A percentile compares a stretch with the other conserved stretches of the same genome.
These are phyloP conservation scores for Cadophora gregata DNA, from an alignment of 2,329 filamentous ascomycete genomes.

Conservation along the genomic window DNA sequence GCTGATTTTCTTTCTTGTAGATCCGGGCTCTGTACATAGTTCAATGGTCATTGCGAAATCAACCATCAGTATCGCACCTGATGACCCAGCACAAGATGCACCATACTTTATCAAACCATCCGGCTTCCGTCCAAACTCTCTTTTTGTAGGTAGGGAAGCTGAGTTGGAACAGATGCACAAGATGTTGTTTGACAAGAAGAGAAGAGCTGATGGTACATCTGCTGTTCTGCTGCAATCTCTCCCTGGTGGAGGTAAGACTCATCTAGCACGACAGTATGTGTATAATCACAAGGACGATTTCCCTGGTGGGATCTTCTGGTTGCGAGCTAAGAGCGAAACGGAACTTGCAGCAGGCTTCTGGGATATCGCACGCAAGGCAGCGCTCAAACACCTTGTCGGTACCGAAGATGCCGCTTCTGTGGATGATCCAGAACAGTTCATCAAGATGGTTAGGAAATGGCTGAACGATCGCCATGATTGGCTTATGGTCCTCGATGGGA, in stretches of 20 bases:
- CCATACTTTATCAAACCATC: conserved; percentile 55
- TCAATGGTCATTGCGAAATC: conserved; percentile 38
- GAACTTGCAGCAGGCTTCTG: conserved; percentile 68
- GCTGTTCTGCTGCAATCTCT: conserved; percentile 69
- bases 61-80: conserved; percentile 36
- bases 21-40: conserved; percentile 38
- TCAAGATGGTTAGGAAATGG: conserved; percentile 65
- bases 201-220: conserved; percentile 61
- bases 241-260: conserved; percentile 72
- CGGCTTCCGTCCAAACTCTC: conserved; percentile 65
- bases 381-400: conserved; percentile 46
- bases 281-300: conserved; percentile 64
- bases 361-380: conserved; percentile 66
- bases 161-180: conserved; percentile 64
- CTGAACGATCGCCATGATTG: conserved; percentile 66
- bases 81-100: conserved; percentile 27
- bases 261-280: conserved; percentile 71
- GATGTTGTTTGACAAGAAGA: conserved; percentile 62
- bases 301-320: conserved; percentile 72
- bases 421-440: conserved; percentile 52
- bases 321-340: conserved; percentile 64
- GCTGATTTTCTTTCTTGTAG: conserved; percentile 45
- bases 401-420: conserved; percentile 42
- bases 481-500: conserved; percentile 71
- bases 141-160: conserved; percentile 65